phyloP scores from a whole-genome alignment of 1,284 basidiomycete species.

The Neotropicomus parvogracilis region DNA sequence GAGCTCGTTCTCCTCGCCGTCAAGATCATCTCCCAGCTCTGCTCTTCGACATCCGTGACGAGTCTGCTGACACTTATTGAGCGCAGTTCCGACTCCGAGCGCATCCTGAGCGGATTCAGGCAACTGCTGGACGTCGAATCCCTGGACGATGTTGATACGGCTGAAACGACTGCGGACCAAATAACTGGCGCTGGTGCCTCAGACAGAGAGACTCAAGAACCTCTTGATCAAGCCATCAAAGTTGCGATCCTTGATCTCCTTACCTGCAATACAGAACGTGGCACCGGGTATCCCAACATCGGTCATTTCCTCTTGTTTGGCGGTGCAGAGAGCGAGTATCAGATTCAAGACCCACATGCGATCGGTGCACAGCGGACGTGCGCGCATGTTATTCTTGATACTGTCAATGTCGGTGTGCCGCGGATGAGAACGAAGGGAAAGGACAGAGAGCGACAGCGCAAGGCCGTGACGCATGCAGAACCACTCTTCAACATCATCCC shows the following conservation, averaged over 20 bases:
- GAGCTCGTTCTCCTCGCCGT: slow-evolving; percentile 79
- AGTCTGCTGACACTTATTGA: slow-evolving; percentile 81
- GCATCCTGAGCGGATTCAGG: slow-evolving; percentile 82
- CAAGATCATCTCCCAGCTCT: slow-evolving; percentile 75
- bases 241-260: slow-evolving; percentile 85
- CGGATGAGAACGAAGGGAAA: slow-evolving; percentile 47
- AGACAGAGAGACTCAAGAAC: slow-evolving; percentile 45
- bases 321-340: slow-evolving; percentile 46
- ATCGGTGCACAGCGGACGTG: slow-evolving; percentile 68
- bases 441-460: slow-evolving; percentile 39
- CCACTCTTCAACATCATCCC: slow-evolving; percentile 72
- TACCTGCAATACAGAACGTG: slow-evolving; percentile 70
- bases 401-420: slow-evolving; percentile 70
- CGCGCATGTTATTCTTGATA: slow-evolving; percentile 78
- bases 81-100: slow-evolving; percentile 78
- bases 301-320: slow-evolving; percentile 90
- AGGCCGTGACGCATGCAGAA: slow-evolving; percentile 30
- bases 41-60: slow-evolving; percentile 52
- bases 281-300: slow-evolving; percentile 75
- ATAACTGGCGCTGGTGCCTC: slow-evolving; percentile 69
- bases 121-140: slow-evolving; percentile 65
- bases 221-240: slow-evolving; percentile 68
- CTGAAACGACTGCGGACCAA: slow-evolving; percentile 57
- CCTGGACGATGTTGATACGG: slow-evolving; percentile 52
- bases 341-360: slow-evolving; percentile 73